Evolutionary conservation across 805 yeast species (phyloP).

Genomic region (Yarrowia sp.): DNA sequence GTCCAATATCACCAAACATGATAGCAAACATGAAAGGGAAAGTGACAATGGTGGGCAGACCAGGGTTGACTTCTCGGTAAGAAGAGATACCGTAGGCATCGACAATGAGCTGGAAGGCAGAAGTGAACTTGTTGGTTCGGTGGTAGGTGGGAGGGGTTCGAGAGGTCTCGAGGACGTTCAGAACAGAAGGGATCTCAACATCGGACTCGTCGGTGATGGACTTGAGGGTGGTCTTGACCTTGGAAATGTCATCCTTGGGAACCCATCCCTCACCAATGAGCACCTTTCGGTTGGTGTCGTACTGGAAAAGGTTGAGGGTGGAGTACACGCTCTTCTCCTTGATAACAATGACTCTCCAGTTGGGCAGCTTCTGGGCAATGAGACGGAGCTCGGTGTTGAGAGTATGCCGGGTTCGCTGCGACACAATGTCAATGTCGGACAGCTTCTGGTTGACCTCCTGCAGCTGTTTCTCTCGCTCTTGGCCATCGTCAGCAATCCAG

Average conservation of each 20-base stretch:
- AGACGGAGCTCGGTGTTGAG: slow-evolving; percentile 73
- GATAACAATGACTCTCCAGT: slow-evolving; percentile 66
- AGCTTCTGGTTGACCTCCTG: slow-evolving; percentile 47
- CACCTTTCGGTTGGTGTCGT: slow-evolving; percentile 79
- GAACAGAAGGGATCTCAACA: slow-evolving; percentile 46
- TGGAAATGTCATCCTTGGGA: slow-evolving; percentile 69
- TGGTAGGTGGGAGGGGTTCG: slow-evolving; percentile 93
- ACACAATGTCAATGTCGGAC: slow-evolving; percentile 56
- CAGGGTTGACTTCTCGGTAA: slow-evolving; percentile 94
- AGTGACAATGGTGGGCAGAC: slow-evolving; percentile 87
- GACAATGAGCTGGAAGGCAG: slow-evolving; percentile 87
- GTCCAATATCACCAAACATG: slow-evolving; percentile 99
- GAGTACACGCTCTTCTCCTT: slow-evolving; percentile 83
- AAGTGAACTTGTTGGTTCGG: slow-evolving; percentile 90
- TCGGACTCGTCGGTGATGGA: slow-evolving; percentile 53
- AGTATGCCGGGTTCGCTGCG: slow-evolving; percentile 63
- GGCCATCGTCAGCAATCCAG: slow-evolving; percentile 51
- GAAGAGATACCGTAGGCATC: slow-evolving; percentile 95
- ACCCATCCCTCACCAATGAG: slow-evolving; percentile 96
- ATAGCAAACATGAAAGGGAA: slow-evolving; percentile 98
- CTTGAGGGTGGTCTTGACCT: slow-evolving; percentile 64
- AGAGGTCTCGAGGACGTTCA: slow-evolving; percentile 63
- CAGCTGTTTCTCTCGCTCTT: slow-evolving; percentile 40
- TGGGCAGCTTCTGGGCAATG: slow-evolving; percentile 67
- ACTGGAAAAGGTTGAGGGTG: slow-evolving; percentile 73